Evolutionary conservation across 192 early-diverging fungal species (phyloP).

Genomic region (Gonapodya prolifera): DNA sequence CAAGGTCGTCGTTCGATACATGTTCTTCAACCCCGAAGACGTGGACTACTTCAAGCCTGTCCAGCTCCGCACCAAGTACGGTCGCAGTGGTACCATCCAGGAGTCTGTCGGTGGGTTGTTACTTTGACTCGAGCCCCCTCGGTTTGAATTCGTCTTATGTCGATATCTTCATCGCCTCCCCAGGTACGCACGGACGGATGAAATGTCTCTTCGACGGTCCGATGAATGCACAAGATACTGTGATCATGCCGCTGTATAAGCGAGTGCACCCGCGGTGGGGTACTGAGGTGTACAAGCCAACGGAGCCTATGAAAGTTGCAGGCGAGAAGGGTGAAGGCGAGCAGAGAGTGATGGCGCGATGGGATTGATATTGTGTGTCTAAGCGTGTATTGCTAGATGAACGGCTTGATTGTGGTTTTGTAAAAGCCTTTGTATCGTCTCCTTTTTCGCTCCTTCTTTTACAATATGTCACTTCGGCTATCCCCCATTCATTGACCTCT

Average conservation of each 20-base stretch:
- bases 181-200: conserved; percentile 94
- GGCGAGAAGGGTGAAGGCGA: no score
- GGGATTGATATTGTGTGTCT: no score
- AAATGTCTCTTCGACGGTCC: conserved; percentile 84
- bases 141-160: background rate
- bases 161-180: background rate
- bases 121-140: no score
- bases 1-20: conserved; percentile 90
- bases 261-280: conserved; percentile 94
- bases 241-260: conserved; percentile 95
- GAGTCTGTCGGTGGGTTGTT: conserved; percentile 48
- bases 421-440: no score
- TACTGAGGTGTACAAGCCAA: conserved; percentile 30
- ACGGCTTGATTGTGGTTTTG: no score
- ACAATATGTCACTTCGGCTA: no score
- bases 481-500: no score
- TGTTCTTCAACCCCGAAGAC: conserved; percentile 95
- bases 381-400: no score
- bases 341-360: no score
- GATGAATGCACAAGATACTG: conserved; percentile 83
- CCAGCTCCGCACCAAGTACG: conserved; percentile 80
- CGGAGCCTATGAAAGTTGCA: no score
- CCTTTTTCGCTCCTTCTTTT: no score
- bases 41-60: conserved; percentile 93
- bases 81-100: conserved; percentile 80